Base-by-base conservation (phyloP, 192 early-diverging fungal species). In the Dissophora ornata region DNA sequence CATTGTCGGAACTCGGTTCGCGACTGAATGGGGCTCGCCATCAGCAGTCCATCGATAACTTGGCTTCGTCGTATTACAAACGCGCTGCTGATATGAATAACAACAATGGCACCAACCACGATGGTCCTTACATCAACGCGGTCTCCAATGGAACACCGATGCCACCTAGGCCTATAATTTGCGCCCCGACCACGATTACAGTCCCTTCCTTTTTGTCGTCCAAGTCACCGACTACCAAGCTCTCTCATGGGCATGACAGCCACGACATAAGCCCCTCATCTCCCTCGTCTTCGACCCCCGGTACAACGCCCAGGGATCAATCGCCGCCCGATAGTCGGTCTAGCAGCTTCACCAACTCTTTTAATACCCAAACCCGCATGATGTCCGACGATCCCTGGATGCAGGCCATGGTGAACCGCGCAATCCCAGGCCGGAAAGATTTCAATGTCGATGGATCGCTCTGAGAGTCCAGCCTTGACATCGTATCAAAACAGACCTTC, bases 321-420 rank as follows among this genome's bases (percentile, higher is more conserved):
- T 18, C 44, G 10, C 44, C 12, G n/a, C n/a, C 30, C 11, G 46
- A 30, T 5, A 40, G 42, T 21, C 8, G 42, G 19, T 55, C 51
- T n/a, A 41, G 33, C 24, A 49, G 53, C 16, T 33, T 65, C 19
- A 55, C 26, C 4, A 63, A 21, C 32, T 49, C 44, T 1, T 50
- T 13, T 22, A 28, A 24, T 25, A 8, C 45, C 15, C 49, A 42
- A 28, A 28, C 8, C 26, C 33, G 24, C 12, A 21, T 65, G 28
- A 40, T 58, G 19, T 41, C 42, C 34, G 71, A 75, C 4, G 71
- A 75, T 38, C 71, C 57, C 2, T 75, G 71, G 71, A 75, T 63
- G 18, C 62, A 61, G 18, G 62, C 71, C 22, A 65, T 75, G 71
- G 57, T 75, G 0, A 63, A 58, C 6, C 71, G 71, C 29, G 71